Base-by-base conservation (phyloP, 305 asterid genomes). In the Solanum hybrid region DNA sequence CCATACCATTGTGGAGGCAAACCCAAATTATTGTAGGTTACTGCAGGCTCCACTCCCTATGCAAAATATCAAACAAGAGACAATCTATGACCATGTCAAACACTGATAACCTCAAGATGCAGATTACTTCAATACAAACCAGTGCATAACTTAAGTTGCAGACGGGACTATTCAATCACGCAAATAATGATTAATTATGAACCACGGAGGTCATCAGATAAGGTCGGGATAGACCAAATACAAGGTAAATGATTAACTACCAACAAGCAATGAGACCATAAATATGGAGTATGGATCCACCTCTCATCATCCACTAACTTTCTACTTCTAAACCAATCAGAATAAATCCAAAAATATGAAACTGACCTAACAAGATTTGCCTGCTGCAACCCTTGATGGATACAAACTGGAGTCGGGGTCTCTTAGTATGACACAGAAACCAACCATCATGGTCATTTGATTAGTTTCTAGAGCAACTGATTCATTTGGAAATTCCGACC, bases 31-130 rank as follows among this genome's bases (percentile, higher is more conserved):
- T 89, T 88, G 92, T 92, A 97, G 7, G 98, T 95, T 37, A 61
- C 85, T 71, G 99, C 98, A 86, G 99, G 95, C 90, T 97, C 99
- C 77, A 97, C 99, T 83, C 99, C 99, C 99, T 97, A 78, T 51
- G 61, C 84, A 37, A 90, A 26, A 73, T 89, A 34, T 29, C 88
- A 84, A 84, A 84, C 75, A 84, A 84, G 71, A 84, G 42, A 84
- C 11, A 0, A 31, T 84, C 75, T 31, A 51, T 51, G 88, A 57
- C 22, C 22, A 8, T 31, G 14, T 31, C 73, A 51, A 84, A 51
- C 31, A 31, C 88, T 57, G 28, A 84, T 84, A 84, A 51, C 46
- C 88, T 51, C 86, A 22, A 76, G 86, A 51, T 76, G 86, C 24
- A 88, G 76, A 31, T 10, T 51, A 31, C 12, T 51, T 84, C 88